Conservation (phyloP, 2,329 filamentous ascomycete genomes). For the Simplicillium aogashimaense region DNA sequence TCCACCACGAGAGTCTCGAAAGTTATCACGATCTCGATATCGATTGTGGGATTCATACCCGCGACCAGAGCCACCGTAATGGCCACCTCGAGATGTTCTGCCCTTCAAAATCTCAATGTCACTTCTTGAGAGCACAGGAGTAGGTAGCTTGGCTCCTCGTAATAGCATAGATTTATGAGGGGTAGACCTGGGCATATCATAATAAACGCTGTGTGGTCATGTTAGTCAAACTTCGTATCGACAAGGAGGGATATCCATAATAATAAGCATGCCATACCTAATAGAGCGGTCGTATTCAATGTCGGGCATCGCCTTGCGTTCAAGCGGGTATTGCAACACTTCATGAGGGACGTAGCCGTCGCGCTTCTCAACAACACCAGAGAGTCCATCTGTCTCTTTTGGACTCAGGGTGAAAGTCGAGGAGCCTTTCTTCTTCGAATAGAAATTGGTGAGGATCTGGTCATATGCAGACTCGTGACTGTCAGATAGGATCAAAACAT, state of each 20-base stretch:
- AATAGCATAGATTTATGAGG: slow-evolving; percentile 92
- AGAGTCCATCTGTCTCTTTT: slow-evolving; percentile 63
- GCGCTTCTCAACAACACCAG: slow-evolving; percentile 73
- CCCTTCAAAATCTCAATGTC: slow-evolving; percentile 67
- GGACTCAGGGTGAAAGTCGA: slow-evolving; percentile 65
- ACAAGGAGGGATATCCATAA: too few species aligned
- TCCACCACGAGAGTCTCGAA: slow-evolving; percentile 2
- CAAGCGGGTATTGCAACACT: slow-evolving; percentile 67
- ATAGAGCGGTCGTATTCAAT: slow-evolving; percentile 81
- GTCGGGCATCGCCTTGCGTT: slow-evolving; percentile 60
- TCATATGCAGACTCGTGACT: slow-evolving; percentile 72
- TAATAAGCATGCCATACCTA: slow-evolving; percentile 48
- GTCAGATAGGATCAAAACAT: slow-evolving; percentile 78
- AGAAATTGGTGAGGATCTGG: slow-evolving; percentile 75
- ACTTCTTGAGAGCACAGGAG: slow-evolving; percentile 60
- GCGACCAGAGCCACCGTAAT: slow-evolving; percentile 48
- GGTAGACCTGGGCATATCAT: slow-evolving; percentile 68
- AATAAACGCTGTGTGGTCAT: slow-evolving; percentile 56
- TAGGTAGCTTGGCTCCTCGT: slow-evolving; percentile 66
- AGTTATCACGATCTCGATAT: neutral
- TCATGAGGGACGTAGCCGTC: slow-evolving; percentile 78
- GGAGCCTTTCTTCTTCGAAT: slow-evolving; percentile 73
- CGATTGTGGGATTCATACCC: slow-evolving; percentile 33
- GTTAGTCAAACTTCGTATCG: slow-evolving; percentile 1
- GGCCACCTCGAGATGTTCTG: slow-evolving; percentile 53